phyloP scores from a whole-genome alignment of 2,329 filamentous ascomycete genomes.

The Epichloe glyceriae region DNA sequence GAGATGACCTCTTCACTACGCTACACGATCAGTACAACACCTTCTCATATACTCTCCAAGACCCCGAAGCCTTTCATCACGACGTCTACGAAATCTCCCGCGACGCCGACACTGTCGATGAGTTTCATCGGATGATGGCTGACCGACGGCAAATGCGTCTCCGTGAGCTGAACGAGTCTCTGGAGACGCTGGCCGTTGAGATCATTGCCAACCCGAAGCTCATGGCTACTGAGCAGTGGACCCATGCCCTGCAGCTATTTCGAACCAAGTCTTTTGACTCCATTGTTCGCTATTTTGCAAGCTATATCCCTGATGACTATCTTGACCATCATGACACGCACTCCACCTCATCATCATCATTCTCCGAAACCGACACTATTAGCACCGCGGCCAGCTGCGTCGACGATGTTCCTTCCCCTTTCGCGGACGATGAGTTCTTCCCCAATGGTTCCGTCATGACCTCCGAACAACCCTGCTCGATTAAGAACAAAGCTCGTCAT shows the following conservation, averaged over 20 bases:
- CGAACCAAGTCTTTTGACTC: conserved; percentile 46
- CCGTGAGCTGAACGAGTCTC: conserved; percentile 39
- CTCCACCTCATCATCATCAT: conserved; percentile 25
- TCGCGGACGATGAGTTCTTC: conserved; percentile 27
- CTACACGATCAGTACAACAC: conserved; percentile 50
- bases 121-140: conserved; percentile 42
- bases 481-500: conserved; percentile 13
- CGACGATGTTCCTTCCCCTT: conserved; percentile 22
- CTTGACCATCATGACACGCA: conserved; percentile 25
- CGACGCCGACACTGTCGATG: conserved; percentile 34
- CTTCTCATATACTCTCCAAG: conserved; percentile 40
- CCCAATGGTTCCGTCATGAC: conserved; percentile 25
- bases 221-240: conserved; percentile 47
- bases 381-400: conserved; percentile 28
- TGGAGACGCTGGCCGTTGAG: conserved; percentile 45
- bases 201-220: conserved; percentile 47
- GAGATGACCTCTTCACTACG: conserved; percentile 42
- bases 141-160: conserved; percentile 41
- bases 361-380: conserved; percentile 24
- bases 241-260: conserved; percentile 44
- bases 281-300: conserved; percentile 46
- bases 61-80: conserved; percentile 47
- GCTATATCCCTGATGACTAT: conserved; percentile 41
- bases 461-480: conserved; percentile 31
- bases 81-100: conserved; percentile 46